Evolutionary conservation across 2,329 filamentous ascomycete genomes (phyloP).

Genomic region (Colletotrichum limetticola): DNA sequence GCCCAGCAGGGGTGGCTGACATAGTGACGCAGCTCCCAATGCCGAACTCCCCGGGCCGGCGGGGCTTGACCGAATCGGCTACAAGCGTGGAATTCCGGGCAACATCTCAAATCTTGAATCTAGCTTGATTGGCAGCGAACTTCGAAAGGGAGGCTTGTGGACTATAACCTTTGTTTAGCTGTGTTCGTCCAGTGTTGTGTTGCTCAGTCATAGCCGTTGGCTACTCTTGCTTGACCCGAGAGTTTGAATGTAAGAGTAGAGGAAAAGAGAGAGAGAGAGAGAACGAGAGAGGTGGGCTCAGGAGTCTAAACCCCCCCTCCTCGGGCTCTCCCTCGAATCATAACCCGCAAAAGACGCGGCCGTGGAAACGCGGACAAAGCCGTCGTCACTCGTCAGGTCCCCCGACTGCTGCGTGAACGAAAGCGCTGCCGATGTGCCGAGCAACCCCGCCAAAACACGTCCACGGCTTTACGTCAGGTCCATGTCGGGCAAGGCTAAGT

Average conservation of each 20-base stretch:
- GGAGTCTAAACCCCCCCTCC: neutral
- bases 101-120: conserved; percentile 1
- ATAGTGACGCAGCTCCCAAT: conserved; percentile 14
- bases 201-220: neutral
- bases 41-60: conserved; percentile 21
- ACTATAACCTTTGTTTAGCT: neutral
- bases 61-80: conserved; percentile 7
- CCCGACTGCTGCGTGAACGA: neutral
- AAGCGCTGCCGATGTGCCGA: conserved; percentile 24
- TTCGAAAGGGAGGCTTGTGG: neutral
- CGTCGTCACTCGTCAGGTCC: neutral
- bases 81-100: neutral
- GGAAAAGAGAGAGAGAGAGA: neutral
- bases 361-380: neutral
- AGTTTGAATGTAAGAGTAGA: neutral
- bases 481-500: conserved; percentile 9
- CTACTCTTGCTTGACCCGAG: neutral
- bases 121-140: neutral
- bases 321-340: neutral
- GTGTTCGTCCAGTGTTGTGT: conserved; percentile 21
- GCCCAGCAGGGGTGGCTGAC: conserved; percentile 31
- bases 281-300: neutral
- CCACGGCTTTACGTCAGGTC: conserved; percentile 19
- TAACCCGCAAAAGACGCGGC: neutral
- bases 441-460: conserved; percentile 12